A percentile compares a stretch with the other conserved stretches of the same genome.
phyloP scores from a whole-genome alignment of 768 basidiomycete species.

The Guyanaporus albipodus region DNA sequence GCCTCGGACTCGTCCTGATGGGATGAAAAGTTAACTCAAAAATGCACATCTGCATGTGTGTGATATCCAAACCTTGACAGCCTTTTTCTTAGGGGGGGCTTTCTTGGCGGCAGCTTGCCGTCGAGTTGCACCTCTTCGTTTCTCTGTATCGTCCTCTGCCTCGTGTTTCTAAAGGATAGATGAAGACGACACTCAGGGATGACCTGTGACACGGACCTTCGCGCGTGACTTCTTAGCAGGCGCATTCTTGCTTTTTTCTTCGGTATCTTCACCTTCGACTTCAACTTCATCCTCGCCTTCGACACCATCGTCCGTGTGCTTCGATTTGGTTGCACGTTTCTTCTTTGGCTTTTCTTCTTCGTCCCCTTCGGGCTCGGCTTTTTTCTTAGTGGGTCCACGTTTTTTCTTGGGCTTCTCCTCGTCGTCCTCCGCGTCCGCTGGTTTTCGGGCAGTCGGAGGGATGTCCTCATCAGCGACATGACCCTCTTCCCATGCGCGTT shows the following conservation, averaged over 20 bases:
- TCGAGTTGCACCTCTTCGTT: conserved; percentile 48
- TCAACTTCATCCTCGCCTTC: conserved; percentile 36
- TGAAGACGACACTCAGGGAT: conserved; percentile 12
- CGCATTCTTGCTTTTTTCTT: conserved; percentile 31
- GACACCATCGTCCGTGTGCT: conserved; percentile 32
- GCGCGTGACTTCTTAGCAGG: conserved; percentile 34
- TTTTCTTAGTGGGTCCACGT: conserved; percentile 37
- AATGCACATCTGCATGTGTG: not conserved
- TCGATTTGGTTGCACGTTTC: conserved; percentile 30
- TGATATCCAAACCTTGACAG: conserved; percentile 32
- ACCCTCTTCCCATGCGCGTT: conserved; percentile 71
- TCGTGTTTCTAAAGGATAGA: conserved; percentile 27
- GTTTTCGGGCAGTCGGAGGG: conserved; percentile 66
- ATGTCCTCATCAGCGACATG: conserved; percentile 83
- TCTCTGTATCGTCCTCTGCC: conserved; percentile 34
- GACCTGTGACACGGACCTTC: conserved; percentile 29
- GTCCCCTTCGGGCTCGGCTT: conserved; percentile 31
- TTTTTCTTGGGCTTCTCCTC: conserved; percentile 56
- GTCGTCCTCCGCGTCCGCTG: conserved; percentile 44
- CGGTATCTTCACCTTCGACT: conserved; percentile 24
- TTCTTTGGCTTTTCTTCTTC: conserved; percentile 37
- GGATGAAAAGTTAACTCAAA: not conserved
- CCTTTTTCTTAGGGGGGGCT: conserved; percentile 43
- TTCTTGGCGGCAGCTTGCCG: conserved; percentile 47
- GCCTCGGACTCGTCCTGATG: conserved; percentile 34